Evolutionary conservation across 345 rosid genomes (phyloP), one percentile per base, ranked within the genome.

Genomic region (Turritis glabra): DNA sequence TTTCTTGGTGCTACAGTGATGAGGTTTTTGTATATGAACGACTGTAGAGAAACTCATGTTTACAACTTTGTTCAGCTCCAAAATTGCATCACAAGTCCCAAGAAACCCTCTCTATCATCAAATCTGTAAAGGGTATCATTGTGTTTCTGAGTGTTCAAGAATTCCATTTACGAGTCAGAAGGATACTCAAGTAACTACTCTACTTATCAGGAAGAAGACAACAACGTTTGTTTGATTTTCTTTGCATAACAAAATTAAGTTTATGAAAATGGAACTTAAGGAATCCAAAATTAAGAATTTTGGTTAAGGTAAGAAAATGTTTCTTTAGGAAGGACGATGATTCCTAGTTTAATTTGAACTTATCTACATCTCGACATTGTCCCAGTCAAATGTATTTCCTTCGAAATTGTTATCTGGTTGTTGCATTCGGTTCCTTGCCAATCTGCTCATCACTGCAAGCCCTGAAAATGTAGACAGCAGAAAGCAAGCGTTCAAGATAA

Each of bases 361-460:
- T 52, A 66, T 69, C 77, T 80, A 80, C 79, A 81, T 85, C 73
- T 91, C 86, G 3, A 77, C 64, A 41, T 74, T 64, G 55, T 89
- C 92, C 92, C 90, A 87, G 63, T 85, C 84, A 71, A 86, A 78
- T 1, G 89, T 71, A 67, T 79, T 82, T 57, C 86, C 81, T 54
- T 85, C 84, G 3, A 77, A 60, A 25, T 64, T 78, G 78, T 62
- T 62, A 18, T 79, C 90, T 44, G 84, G 76, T 10, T 65, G 80
- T 27, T 85, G 86, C 80, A 82, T 79, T 85, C 91, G 80, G 76
- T 79, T 75, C 48, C 78, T 79, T 2, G 80, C 87, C 77, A 91
- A 67, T 82, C 89, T 80, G 79, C 93, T 86, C 96, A 94, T 94
- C 77, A 82, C 78, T n/a, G 90, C 88, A 25, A 91, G 85, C 79